A percentile compares a stretch with the other conserved stretches of the same genome.
These are phyloP conservation scores for Trichoderma aggressivum DNA, from an alignment of 2,329 filamentous ascomycete species.

Conservation along the genomic window DNA sequence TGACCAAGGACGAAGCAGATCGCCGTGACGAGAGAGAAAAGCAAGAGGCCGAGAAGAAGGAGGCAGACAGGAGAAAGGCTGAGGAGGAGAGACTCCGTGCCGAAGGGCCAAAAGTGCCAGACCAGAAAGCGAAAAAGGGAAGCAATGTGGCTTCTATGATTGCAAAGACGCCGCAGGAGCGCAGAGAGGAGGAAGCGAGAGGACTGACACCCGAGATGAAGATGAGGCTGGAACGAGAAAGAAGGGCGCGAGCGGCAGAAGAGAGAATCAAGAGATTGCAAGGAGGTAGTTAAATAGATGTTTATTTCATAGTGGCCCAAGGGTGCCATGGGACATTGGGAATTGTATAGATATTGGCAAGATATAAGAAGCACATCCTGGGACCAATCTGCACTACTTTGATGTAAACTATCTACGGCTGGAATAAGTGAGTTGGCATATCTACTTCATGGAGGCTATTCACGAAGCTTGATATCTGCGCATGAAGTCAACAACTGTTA, in stretches of 20 bases:
- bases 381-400: background rate
- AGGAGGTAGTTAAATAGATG: slow-evolving; percentile 19
- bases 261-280: slow-evolving; percentile 70
- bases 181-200: slow-evolving; percentile 75
- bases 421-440: background rate
- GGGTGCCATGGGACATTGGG: background rate
- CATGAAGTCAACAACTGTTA: background rate
- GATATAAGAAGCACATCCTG: background rate
- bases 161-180: slow-evolving; percentile 74
- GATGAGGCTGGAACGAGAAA: slow-evolving; percentile 78
- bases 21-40: slow-evolving; percentile 67
- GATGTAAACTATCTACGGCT: background rate
- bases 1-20: slow-evolving; percentile 71
- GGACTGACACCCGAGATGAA: slow-evolving; percentile 87
- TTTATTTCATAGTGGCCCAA: background rate
- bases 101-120: slow-evolving; percentile 59
- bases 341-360: background rate
- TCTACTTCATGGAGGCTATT: background rate
- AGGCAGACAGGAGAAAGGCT: slow-evolving; percentile 65
- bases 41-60: slow-evolving; percentile 63
- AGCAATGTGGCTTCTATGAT: slow-evolving; percentile 51
- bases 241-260: slow-evolving; percentile 86
- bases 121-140: slow-evolving; percentile 47
- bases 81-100: slow-evolving; percentile 70
- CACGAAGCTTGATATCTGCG: background rate